phyloP scores from a whole-genome alignment of 164 flowering plant genomes.

The Aristolochia contorta region DNA sequence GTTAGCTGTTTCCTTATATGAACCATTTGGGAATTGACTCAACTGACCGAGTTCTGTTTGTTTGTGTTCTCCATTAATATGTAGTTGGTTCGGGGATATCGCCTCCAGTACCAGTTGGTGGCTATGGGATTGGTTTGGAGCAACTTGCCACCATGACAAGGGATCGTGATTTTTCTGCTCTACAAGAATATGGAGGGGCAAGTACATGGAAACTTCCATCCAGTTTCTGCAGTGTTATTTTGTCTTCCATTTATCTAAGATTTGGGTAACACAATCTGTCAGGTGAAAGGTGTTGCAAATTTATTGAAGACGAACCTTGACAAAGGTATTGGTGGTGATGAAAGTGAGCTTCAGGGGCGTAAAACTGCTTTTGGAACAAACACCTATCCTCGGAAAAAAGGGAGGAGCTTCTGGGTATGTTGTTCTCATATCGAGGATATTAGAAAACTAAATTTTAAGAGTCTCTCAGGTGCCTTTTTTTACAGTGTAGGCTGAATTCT shows the following conservation, averaged over 20 bases:
- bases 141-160: constrained; percentile 53
- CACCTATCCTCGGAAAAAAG: constrained; percentile 85
- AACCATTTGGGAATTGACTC: too few relatives aligned
- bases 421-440: background rate
- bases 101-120: constrained; percentile 26
- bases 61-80: constrained; percentile 1
- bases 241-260: background rate
- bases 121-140: constrained; percentile 49
- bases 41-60: too few relatives aligned
- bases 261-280: background rate
- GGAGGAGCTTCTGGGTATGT: constrained; percentile 74
- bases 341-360: constrained; percentile 46
- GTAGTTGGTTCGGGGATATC: constrained; percentile 16
- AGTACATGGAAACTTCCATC: constrained; percentile 13
- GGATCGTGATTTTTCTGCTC: constrained; percentile 42
- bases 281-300: constrained; percentile 63
- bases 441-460: too few relatives aligned
- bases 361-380: constrained; percentile 74
- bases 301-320: constrained; percentile 55
- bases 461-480: too few relatives aligned
- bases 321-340: constrained; percentile 74
- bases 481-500: too few relatives aligned
- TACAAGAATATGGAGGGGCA: constrained; percentile 73
- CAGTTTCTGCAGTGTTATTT: background rate
- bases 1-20: too few relatives aligned